These are phyloP conservation scores for Calycina marina DNA, from an alignment of 2,329 filamentous ascomycete genomes.

Conservation along the genomic window DNA sequence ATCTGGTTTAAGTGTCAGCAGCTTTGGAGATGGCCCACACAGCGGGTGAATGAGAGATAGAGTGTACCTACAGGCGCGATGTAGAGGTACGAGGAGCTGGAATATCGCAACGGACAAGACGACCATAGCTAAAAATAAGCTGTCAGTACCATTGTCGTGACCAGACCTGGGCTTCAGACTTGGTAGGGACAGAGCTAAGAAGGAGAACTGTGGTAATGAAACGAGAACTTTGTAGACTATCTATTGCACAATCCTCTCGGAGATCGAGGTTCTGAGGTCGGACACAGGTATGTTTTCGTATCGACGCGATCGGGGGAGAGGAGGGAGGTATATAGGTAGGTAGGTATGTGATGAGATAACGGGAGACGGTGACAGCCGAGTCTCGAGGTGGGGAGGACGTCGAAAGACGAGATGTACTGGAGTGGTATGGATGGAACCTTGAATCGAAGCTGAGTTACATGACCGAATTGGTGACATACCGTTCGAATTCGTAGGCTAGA, in stretches of 20 bases:
- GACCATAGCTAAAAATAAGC: conserved; percentile 95
- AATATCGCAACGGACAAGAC: conserved; percentile 95
- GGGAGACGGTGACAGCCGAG: conserved; percentile 30
- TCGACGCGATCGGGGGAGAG: conserved; percentile 26
- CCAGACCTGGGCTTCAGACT: no score
- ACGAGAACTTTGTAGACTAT: no score
- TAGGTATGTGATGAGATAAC: conserved; percentile 27
- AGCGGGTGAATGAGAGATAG: conserved; percentile 3
- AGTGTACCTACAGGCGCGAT: conserved; percentile 73
- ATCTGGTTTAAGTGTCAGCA: conserved; percentile 39
- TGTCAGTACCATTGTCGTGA: no score
- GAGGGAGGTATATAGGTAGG: conserved; percentile 23
- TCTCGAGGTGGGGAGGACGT: conserved; percentile 26
- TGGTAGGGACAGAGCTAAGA: no score
- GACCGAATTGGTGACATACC: conserved; percentile 62
- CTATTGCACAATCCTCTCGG: no score
- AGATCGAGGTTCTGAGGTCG: no score
- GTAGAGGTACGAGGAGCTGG: conserved; percentile 87
- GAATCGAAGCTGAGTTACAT: conserved; percentile 27
- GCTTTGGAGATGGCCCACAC: conserved; percentile 19
- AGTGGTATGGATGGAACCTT: conserved; percentile 24
- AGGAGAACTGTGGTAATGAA: no score
- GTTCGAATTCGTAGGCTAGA: conserved; percentile 99
- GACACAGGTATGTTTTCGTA: no score
- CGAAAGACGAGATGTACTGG: conserved; percentile 17